phyloP scores from a whole-genome alignment of 257 asterid species.

The Nicotiana tomentosiformis region DNA sequence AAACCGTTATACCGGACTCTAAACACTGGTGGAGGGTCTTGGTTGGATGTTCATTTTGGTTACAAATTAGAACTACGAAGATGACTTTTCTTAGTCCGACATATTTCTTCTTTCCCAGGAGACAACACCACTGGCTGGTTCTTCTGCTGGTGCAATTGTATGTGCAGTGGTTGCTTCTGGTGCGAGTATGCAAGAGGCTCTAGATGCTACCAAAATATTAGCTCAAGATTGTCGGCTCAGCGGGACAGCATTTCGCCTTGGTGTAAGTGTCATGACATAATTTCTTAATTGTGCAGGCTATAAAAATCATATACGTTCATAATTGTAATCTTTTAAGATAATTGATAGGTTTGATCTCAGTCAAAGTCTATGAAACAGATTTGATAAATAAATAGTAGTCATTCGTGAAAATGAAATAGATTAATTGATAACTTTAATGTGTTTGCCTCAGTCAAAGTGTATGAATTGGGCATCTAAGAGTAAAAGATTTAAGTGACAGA shows the following conservation, averaged over 20 bases:
- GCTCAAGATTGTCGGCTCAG: slow-evolving; percentile 84
- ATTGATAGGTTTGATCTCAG: neutral
- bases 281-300: neutral
- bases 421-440: neutral
- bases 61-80: neutral
- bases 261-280: slow-evolving; percentile 43
- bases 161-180: slow-evolving; percentile 96
- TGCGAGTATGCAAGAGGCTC: slow-evolving; percentile 78
- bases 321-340: neutral
- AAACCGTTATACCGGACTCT: neutral
- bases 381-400: neutral
- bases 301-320: neutral
- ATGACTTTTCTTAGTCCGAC: neutral
- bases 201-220: slow-evolving; percentile 73
- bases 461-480: neutral
- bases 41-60: neutral
- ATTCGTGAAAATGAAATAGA: neutral
- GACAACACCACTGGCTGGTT: slow-evolving; percentile 92
- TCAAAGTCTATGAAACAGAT: neutral
- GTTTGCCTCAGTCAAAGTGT: neutral
- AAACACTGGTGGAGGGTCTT: neutral
- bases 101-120: slow-evolving; percentile 37
- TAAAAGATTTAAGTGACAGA: neutral
- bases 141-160: slow-evolving; percentile 98
- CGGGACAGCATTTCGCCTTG: slow-evolving; percentile 97